Evolutionary conservation across 495 filamentous ascomycete species (phyloP), one percentile per base, ranked within the genome.

Genomic region (Aspergillus avenaceus): DNA sequence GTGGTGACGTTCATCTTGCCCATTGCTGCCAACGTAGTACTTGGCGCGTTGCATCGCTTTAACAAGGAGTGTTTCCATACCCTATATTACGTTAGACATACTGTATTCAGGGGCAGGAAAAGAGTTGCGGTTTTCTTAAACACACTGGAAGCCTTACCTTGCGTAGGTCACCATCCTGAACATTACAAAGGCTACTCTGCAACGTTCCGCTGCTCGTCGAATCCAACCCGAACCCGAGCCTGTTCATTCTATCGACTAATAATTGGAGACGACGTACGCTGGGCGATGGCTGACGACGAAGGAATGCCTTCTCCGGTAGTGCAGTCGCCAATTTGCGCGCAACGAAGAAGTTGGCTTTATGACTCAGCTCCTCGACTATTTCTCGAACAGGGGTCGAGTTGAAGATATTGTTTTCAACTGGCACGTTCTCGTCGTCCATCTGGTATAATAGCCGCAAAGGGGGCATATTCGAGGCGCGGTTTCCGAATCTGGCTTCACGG

Each of bases 341-440:
- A 53, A 98, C 86, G 65, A 87, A 86, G 47, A 78, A 75, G 64
- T 98, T 97, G 38, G 88, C 87, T 69, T 91, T 95, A 77, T 95
- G 85, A 63, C 87, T 84, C 13, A 98, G 73, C 72, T 98, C 93
- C 67, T 98, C 95, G 32, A 97, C 88, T 32, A 97, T 78, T 69
- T 97, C 95, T 50, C 91, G 92, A 12, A 92, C 87, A 12, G 84
- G 79, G 19, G 87, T 89, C 18, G 87, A 90, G 63, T 96, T 86
- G 62, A 97, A 97, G 47, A 98, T 88, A 72, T 97, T 98, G 60
- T 88, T 82, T 70, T 93, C 90, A 21, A 97, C 89, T 0, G 92
- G 93, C 28, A 97, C 89, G 64, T 97, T 97, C 75, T 98, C 93
- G 56, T 98, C 93, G 59, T 98, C 95, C n/a, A 97, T 81, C 65